These are phyloP conservation scores for Fagus sylvatica DNA, from an alignment of 306 rosid species.

Conservation along the genomic window DNA sequence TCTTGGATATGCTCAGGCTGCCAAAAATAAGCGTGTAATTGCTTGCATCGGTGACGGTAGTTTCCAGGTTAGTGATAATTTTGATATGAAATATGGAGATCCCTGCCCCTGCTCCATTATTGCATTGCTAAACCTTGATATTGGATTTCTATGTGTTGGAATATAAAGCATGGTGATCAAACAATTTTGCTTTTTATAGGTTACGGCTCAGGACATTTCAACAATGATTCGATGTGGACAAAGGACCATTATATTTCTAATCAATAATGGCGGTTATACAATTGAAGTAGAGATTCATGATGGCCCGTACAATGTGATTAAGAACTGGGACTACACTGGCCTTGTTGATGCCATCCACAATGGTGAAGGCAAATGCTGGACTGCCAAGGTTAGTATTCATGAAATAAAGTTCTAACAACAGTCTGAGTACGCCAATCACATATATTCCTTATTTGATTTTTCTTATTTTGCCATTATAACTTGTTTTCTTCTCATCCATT, in stretches of 20 bases:
- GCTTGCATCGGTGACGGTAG: conserved; percentile 94
- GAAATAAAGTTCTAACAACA: not conserved
- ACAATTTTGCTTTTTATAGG: conserved; percentile 43
- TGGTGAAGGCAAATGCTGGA: conserved; percentile 88
- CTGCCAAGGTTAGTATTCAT: conserved; percentile 63
- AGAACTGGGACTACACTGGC: conserved; percentile 86
- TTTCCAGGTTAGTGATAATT: conserved; percentile 65
- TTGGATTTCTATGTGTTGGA: not conserved
- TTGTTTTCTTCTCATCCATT: not conserved
- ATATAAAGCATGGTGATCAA: not conserved
- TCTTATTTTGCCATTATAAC: not conserved
- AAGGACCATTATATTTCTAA: conserved; percentile 72
- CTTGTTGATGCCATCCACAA: conserved; percentile 84
- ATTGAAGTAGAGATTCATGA: conserved; percentile 95
- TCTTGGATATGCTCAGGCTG: conserved; percentile 90
- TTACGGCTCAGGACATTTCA: conserved; percentile 88
- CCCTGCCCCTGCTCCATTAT: not conserved
- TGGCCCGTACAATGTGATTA: conserved; percentile 90
- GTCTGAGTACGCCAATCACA: too few relatives aligned
- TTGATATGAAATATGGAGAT: not conserved
- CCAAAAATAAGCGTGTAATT: conserved; percentile 67
- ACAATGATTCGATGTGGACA: conserved; percentile 83
- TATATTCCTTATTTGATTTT: not conserved
- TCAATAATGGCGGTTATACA: conserved; percentile 88
- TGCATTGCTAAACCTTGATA: not conserved